Evolutionary conservation across 1,139 yeast species (phyloP).

Genomic region (Saccharomycopsis hybrid): DNA sequence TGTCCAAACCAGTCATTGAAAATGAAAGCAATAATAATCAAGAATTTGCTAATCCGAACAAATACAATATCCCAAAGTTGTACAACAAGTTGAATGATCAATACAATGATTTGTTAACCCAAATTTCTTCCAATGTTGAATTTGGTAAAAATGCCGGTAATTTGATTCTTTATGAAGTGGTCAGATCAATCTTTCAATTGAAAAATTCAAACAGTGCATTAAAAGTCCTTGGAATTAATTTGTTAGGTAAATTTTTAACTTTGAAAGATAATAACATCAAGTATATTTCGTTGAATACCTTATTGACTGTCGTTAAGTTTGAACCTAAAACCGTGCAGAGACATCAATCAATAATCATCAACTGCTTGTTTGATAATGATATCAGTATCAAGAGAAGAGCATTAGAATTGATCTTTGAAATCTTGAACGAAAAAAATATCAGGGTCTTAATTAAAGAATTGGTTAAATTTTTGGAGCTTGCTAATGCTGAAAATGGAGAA

Average conservation of each 20-base stretch:
- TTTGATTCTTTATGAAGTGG: slow-evolving; percentile 83
- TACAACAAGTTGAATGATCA: slow-evolving; percentile 36
- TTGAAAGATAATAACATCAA: slow-evolving; percentile 87
- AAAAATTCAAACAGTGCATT: slow-evolving; percentile 70
- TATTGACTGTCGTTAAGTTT: slow-evolving; percentile 70
- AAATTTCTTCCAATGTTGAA: slow-evolving; percentile 82
- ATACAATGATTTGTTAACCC: slow-evolving; percentile 80
- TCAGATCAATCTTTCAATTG: slow-evolving; percentile 78
- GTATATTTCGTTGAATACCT: slow-evolving; percentile 86
- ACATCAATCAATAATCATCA: slow-evolving; percentile 78
- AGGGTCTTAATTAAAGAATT: slow-evolving; percentile 77
- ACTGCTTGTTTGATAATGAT: slow-evolving; percentile 83
- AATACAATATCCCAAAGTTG: slow-evolving; percentile 24
- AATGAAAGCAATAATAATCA: slow-evolving; percentile 34
- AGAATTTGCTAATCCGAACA: slow-evolving; percentile 34
- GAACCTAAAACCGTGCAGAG: slow-evolving; percentile 95
- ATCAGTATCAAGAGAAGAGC: slow-evolving; percentile 91
- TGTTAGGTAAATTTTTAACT: slow-evolving; percentile 77
- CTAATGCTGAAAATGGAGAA: slow-evolving; percentile 33
- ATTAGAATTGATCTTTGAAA: slow-evolving; percentile 82
- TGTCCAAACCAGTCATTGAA: slow-evolving; percentile 2
- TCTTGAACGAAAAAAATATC: slow-evolving; percentile 78
- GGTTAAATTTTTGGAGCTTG: slow-evolving; percentile 55
- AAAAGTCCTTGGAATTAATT: slow-evolving; percentile 81
- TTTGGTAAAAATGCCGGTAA: slow-evolving; percentile 75